phyloP scores from a whole-genome alignment of 805 yeast genomes.

The Candida sithepensis region DNA sequence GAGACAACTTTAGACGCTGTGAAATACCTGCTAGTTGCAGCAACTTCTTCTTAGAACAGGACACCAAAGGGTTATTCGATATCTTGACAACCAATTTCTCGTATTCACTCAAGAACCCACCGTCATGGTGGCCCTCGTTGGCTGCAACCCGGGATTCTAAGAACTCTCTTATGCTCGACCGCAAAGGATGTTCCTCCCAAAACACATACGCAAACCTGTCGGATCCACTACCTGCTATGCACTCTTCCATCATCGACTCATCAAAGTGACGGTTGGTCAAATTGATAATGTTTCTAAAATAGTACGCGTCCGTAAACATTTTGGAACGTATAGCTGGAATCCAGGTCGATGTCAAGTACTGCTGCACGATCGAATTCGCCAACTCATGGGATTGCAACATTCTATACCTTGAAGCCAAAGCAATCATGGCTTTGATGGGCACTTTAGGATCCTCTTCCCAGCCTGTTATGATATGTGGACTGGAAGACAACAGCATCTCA shows the following conservation, averaged over 20 bases:
- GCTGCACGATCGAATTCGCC: slow-evolving; percentile 13
- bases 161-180: slow-evolving; percentile 10
- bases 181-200: slow-evolving; percentile 26
- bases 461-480: slow-evolving; percentile 4
- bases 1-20: slow-evolving; percentile 8
- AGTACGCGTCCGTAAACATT: slow-evolving; percentile 5
- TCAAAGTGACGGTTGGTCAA: slow-evolving; percentile 13
- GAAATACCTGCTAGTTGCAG: slow-evolving; percentile 12
- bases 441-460: slow-evolving; percentile 9
- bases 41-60: slow-evolving; percentile 6
- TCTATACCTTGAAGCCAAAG: slow-evolving; percentile 22
- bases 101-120: neutral
- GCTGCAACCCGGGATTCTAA: slow-evolving; percentile 2
- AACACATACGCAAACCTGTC: slow-evolving; percentile 17
- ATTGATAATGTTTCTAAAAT: slow-evolving; percentile 19
- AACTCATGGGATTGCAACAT: slow-evolving; percentile 14
- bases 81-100: slow-evolving; percentile 12
- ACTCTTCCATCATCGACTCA: slow-evolving; percentile 7
- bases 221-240: slow-evolving; percentile 10
- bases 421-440: slow-evolving; percentile 16
- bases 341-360: slow-evolving; percentile 19
- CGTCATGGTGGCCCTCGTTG: neutral
- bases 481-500: slow-evolving; percentile 6
- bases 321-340: slow-evolving; percentile 13
- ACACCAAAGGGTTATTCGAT: slow-evolving; percentile 10